Conservation (phyloP, 2,329 filamentous ascomycete species). For the Penicillium hesseltinei region DNA sequence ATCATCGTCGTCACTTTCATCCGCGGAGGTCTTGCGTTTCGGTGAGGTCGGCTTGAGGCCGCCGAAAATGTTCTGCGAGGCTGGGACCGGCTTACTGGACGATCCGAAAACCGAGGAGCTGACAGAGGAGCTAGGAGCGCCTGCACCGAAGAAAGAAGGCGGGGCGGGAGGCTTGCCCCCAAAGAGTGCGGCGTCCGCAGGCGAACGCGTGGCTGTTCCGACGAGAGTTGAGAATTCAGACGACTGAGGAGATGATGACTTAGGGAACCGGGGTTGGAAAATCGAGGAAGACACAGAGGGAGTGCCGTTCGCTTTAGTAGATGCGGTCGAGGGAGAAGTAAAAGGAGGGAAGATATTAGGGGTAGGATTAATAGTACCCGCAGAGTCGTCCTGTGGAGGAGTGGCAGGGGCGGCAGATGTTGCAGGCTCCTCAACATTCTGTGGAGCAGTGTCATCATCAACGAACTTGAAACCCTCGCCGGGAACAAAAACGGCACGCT, state of each 20-base stretch:
- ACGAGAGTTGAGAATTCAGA: neutral
- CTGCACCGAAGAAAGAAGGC: neutral
- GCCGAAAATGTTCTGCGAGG: constrained; percentile 39
- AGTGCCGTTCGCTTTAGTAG: neutral
- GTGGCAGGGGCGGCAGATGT: neutral
- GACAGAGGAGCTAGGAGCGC: constrained; percentile 13
- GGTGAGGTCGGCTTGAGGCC: constrained; percentile 28
- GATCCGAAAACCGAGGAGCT: constrained; percentile 30
- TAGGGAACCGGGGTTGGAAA: neutral
- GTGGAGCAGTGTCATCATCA: constrained; percentile 22
- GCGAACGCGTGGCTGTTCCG: neutral
- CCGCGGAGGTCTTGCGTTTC: constrained; percentile 17
- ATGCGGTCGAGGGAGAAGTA: neutral
- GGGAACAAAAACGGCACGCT: constrained; percentile 31
- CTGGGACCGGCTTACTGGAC: constrained; percentile 26
- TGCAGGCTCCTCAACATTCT: neutral
- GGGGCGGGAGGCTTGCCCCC: neutral
- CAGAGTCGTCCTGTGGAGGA: neutral
- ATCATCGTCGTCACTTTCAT: constrained; percentile 26
- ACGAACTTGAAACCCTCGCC: constrained; percentile 36
- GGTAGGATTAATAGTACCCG: neutral
- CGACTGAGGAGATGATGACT: neutral
- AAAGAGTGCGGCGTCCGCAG: neutral
- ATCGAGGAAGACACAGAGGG: neutral
- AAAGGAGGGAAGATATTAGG: neutral